A percentile compares a stretch with the other conserved stretches of the same genome.
These are phyloP conservation scores for Ophidiomyces ophidiicola DNA, from an alignment of 2,329 filamentous ascomycete species.

Conservation along the genomic window DNA sequence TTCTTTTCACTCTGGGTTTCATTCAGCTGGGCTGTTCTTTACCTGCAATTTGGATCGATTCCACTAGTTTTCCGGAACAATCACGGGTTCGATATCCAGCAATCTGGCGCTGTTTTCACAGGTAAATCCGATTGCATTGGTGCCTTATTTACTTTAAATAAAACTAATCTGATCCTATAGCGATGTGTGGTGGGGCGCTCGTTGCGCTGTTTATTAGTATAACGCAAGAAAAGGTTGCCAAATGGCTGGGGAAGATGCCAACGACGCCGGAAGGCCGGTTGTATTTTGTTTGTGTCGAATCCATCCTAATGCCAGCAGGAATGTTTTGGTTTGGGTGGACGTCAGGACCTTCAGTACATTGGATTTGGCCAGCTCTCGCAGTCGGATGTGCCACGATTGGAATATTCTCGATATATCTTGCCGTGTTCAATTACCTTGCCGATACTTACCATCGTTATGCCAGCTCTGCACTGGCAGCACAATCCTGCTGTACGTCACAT, in stretches of 20 bases:
- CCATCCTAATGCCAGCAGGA: conserved; percentile 62
- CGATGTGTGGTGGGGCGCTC: conserved; percentile 55
- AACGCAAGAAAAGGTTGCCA: conserved; percentile 56
- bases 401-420: conserved; percentile 75
- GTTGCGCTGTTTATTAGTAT: conserved; percentile 58
- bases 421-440: conserved; percentile 85
- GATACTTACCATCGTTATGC: conserved; percentile 80
- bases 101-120: conserved; percentile 60
- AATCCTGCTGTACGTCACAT: conserved; percentile 54
- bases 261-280: conserved; percentile 60
- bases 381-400: conserved; percentile 68
- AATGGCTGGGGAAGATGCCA: conserved; percentile 35
- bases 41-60: conserved; percentile 69
- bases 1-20: conserved; percentile 80
- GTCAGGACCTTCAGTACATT: conserved; percentile 49
- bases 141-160: too few species aligned
- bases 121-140: conserved; percentile 20
- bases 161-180: conserved; percentile 19
- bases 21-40: conserved; percentile 82
- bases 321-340: conserved; percentile 74
- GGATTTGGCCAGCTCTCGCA: conserved; percentile 59
- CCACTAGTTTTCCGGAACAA: conserved; percentile 61
- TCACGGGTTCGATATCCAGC: conserved; percentile 54
- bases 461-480: conserved; percentile 72
- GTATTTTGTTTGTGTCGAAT: conserved; percentile 71